phyloP scores from a whole-genome alignment of 305 asterid genomes.

The Solanum aculeatissimum region DNA sequence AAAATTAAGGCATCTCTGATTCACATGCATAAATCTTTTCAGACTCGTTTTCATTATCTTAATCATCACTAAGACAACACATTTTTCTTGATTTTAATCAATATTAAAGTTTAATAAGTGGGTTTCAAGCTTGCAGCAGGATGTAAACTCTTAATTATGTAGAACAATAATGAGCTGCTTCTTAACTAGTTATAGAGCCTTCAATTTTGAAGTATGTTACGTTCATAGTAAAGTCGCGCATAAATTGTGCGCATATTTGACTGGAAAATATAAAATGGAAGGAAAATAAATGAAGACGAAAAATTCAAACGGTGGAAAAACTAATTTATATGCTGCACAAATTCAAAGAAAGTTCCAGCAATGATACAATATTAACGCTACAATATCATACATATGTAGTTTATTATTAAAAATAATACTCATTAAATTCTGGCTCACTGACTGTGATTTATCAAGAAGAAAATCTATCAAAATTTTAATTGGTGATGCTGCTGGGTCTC shows the following conservation, averaged over 20 bases:
- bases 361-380: background rate
- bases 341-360: background rate
- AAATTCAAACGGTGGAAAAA: background rate
- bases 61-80: background rate
- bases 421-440: background rate
- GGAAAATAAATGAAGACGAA: background rate
- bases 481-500: background rate
- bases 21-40: too few relatives aligned
- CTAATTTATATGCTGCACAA: background rate
- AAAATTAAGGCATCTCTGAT: background rate
- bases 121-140: background rate
- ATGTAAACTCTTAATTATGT: background rate
- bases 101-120: background rate
- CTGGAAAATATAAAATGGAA: background rate
- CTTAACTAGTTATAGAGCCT: background rate
- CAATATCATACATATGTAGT: background rate
- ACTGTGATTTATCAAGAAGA: background rate
- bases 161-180: background rate
- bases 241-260: background rate
- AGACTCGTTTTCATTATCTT: too few relatives aligned
- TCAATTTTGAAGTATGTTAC: background rate
- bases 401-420: background rate
- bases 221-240: background rate
- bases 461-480: background rate
- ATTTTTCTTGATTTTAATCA: background rate